A percentile compares a stretch with the other conserved stretches of the same genome.
These are phyloP conservation scores for Deakozyma indianensis DNA, from an alignment of 805 yeast genomes.

Conservation along the genomic window DNA sequence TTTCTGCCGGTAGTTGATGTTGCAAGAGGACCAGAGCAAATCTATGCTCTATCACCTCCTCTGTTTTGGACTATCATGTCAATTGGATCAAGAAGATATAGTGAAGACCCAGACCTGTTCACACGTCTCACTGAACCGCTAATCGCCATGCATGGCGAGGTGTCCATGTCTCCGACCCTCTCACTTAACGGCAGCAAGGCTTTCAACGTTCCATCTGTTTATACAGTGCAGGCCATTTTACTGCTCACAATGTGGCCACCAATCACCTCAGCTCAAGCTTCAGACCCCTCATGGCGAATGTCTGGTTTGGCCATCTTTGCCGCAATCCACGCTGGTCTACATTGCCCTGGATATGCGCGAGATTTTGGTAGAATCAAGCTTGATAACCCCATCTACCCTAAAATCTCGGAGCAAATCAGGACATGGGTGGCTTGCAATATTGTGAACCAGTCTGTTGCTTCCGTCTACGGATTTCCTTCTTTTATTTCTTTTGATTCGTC, in stretches of 20 bases:
- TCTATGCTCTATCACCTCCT: constrained; percentile 71
- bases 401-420: constrained; percentile 57
- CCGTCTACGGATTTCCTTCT: constrained; percentile 90
- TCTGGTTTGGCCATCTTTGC: constrained; percentile 87
- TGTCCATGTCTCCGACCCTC: constrained; percentile 81
- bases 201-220: constrained; percentile 79
- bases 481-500: constrained; percentile 75
- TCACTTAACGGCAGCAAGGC: constrained; percentile 36
- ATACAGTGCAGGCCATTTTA: constrained; percentile 84
- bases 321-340: constrained; percentile 84
- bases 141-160: constrained; percentile 68
- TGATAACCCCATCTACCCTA: constrained; percentile 21
- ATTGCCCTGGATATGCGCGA: constrained; percentile 53
- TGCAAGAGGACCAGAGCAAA: constrained; percentile 62
- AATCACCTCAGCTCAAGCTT: constrained; percentile 80
- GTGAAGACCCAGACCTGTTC: constrained; percentile 29
- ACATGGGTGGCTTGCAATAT: constrained; percentile 94
- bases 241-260: constrained; percentile 94
- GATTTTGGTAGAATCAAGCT: constrained; percentile 34
- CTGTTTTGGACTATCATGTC: constrained; percentile 89
- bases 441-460: constrained; percentile 79
- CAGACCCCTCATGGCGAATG: constrained; percentile 93
- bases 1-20: constrained; percentile 81
- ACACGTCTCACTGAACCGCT: constrained; percentile 52
- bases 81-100: constrained; percentile 58